Percentiles rank a stretch among this genome's conserved stretches.
phyloP scores from a whole-genome alignment of 2,329 filamentous ascomycete species.

The Pseudocercospora pini-densiflorae region DNA sequence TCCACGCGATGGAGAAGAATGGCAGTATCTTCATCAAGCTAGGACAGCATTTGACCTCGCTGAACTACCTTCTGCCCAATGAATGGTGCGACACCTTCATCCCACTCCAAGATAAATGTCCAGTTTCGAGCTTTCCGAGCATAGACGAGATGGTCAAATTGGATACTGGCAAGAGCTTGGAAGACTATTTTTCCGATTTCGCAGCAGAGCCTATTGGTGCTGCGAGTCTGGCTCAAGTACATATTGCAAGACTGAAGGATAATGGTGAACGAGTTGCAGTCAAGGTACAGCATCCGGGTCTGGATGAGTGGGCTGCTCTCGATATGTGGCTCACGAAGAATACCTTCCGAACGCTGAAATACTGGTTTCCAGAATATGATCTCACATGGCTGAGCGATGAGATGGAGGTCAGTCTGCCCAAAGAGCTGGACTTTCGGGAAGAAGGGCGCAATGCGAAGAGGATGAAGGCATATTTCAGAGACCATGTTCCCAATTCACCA shows the following conservation, averaged over 20 bases:
- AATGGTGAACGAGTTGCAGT: slow-evolving; percentile 88
- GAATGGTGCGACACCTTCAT: slow-evolving; percentile 98
- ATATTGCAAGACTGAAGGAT: slow-evolving; percentile 80
- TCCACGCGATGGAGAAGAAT: slow-evolving; percentile 89
- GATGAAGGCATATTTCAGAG: slow-evolving; percentile 76
- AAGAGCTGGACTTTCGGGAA: slow-evolving; percentile 86
- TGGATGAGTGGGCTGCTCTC: slow-evolving; percentile 88
- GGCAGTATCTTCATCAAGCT: slow-evolving; percentile 99
- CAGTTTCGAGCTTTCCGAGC: slow-evolving; percentile 85
- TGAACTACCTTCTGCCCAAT: slow-evolving; percentile 88
- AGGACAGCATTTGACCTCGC: slow-evolving; percentile 91
- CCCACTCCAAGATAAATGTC: slow-evolving; percentile 93
- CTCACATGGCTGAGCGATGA: slow-evolving; percentile 93
- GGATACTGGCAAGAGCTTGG: slow-evolving; percentile 80
- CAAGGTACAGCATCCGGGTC: slow-evolving; percentile 90
- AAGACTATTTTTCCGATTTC: slow-evolving; percentile 86
- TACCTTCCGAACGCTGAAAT: slow-evolving; percentile 86
- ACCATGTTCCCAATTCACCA: slow-evolving; percentile 72
- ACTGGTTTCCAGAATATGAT: slow-evolving; percentile 97
- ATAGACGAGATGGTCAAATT: slow-evolving; percentile 83
- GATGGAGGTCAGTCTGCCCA: slow-evolving; percentile 87
- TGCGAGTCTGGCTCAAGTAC: slow-evolving; percentile 92
- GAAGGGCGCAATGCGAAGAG: slow-evolving; percentile 84
- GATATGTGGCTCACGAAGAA: slow-evolving; percentile 86
- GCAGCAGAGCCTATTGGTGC: slow-evolving; percentile 81